Evolutionary conservation across 768 basidiomycete genomes (phyloP).

Genomic region (Lactarius deliciosus): DNA sequence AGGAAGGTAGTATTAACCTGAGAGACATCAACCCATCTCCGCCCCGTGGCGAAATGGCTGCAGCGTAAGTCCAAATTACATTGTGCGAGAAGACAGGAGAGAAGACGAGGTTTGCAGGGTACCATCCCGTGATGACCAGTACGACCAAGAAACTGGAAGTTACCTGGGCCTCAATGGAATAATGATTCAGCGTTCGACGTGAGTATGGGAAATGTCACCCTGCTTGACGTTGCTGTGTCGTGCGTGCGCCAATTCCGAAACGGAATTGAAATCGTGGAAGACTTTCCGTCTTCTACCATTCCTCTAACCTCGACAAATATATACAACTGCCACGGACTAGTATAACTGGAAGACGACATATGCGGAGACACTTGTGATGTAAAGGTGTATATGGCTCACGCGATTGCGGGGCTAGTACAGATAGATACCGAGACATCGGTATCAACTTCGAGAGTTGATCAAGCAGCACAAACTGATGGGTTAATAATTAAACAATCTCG

Average conservation of each 20-base stretch:
- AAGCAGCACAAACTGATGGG: conserved; percentile 8
- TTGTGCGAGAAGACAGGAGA: background rate
- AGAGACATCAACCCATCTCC: background rate
- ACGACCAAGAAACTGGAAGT: background rate
- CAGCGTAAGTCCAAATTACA: background rate
- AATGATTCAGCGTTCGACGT: background rate
- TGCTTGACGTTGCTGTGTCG: too few relatives aligned
- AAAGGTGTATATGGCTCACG: conserved; percentile 5
- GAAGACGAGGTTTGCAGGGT: background rate
- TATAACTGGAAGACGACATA: background rate
- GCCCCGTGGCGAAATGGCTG: background rate
- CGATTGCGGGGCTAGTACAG: background rate
- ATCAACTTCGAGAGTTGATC: conserved; percentile 13
- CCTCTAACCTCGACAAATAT: background rate
- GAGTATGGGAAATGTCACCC: background rate
- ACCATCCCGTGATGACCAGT: background rate
- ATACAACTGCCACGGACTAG: background rate
- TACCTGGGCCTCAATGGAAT: background rate
- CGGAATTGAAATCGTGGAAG: background rate
- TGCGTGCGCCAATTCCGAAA: too few relatives aligned
- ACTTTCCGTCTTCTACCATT: background rate
- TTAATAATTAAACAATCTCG: conserved; percentile 40
- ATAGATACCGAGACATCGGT: conserved; percentile 5
- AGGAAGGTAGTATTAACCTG: background rate
- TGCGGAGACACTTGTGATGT: conserved; percentile 2